Percentiles rank a stretch among this genome's conserved stretches.
These are phyloP conservation scores for Colletotrichum limetticola DNA, from an alignment of 2,329 filamentous ascomycete genomes.

Conservation along the genomic window DNA sequence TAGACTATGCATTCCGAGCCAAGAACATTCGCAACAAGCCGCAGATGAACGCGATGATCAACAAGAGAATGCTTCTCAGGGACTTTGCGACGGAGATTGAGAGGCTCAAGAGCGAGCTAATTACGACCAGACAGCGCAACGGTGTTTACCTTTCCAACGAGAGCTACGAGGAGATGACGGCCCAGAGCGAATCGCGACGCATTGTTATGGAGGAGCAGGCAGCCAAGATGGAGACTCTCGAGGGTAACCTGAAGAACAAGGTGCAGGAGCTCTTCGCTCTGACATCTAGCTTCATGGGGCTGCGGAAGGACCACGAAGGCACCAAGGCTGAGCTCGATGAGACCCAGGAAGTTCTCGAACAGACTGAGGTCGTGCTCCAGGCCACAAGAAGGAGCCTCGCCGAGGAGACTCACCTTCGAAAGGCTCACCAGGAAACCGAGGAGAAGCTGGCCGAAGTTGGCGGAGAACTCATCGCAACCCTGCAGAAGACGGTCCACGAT, in stretches of 20 bases:
- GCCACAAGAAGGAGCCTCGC: slow-evolving; percentile 80
- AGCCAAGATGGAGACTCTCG: slow-evolving; percentile 92
- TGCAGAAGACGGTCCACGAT: slow-evolving; percentile 82
- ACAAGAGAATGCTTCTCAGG: slow-evolving; percentile 89
- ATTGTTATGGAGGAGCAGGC: slow-evolving; percentile 93
- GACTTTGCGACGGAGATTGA: slow-evolving; percentile 96
- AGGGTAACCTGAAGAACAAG: slow-evolving; percentile 90
- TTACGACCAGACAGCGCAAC: slow-evolving; percentile 91
- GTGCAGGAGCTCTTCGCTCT: slow-evolving; percentile 90
- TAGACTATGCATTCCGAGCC: slow-evolving; percentile 96
- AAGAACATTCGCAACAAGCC: slow-evolving; percentile 99
- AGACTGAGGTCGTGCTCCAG: slow-evolving; percentile 85
- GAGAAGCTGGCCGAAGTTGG: slow-evolving; percentile 79
- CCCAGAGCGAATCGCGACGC: slow-evolving; percentile 89
- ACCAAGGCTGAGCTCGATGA: slow-evolving; percentile 78
- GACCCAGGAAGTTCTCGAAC: slow-evolving; percentile 83
- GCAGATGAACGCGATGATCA: slow-evolving; percentile 90
- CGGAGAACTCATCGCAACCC: slow-evolving; percentile 78
- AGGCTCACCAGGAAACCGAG: slow-evolving; percentile 89
- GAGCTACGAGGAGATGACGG: slow-evolving; percentile 88
- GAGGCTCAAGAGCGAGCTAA: slow-evolving; percentile 91
- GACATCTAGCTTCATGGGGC: slow-evolving; percentile 84
- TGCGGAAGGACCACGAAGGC: slow-evolving; percentile 91
- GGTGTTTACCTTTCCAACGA: slow-evolving; percentile 94
- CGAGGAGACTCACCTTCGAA: slow-evolving; percentile 82